Evolutionary conservation across 208 protist species (phyloP).

Genomic region (Porcisia hertigi): DNA sequence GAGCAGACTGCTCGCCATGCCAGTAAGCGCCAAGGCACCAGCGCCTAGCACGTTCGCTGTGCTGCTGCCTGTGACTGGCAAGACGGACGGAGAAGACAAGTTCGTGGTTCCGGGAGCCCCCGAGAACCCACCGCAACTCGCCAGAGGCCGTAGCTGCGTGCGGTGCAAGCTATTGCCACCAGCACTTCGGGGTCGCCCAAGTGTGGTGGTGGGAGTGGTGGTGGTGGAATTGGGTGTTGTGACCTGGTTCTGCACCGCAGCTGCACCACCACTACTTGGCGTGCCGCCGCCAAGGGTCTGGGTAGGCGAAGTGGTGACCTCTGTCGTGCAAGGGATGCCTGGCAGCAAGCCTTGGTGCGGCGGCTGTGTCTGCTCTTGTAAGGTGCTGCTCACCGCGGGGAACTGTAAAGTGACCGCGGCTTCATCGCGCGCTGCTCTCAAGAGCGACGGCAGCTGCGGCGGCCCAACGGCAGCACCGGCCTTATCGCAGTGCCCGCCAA

Average conservation of each 20-base stretch:
- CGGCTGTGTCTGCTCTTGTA: neutral
- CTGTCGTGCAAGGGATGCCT: neutral
- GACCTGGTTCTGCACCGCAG: slow-evolving; percentile 1
- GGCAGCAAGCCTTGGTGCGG: slow-evolving; percentile 5
- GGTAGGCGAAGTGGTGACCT: slow-evolving; percentile 5
- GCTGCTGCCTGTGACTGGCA: slow-evolving; percentile 9
- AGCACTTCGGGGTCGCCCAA: neutral
- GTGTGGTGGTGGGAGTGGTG: neutral
- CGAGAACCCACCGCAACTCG: slow-evolving; percentile 4
- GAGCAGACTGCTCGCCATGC: slow-evolving; percentile 33
- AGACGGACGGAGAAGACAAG: slow-evolving; percentile 1
- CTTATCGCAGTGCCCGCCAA: slow-evolving; percentile 11
- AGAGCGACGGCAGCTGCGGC: slow-evolving; percentile 15
- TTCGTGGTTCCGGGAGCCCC: neutral
- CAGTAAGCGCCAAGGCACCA: slow-evolving; percentile 7
- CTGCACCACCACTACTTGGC: neutral
- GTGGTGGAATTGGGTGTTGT: neutral
- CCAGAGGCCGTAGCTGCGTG: slow-evolving; percentile 16
- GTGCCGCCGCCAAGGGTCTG: neutral
- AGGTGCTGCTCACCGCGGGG: neutral
- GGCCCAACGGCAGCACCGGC: slow-evolving; percentile 7
- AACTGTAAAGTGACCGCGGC: neutral
- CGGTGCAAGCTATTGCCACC: slow-evolving; percentile 11
- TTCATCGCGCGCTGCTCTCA: slow-evolving; percentile 22
- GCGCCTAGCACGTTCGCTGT: slow-evolving; percentile 11